Base-by-base conservation (phyloP, 306 rosid genomes). In the Hippophae rhamnoides region DNA sequence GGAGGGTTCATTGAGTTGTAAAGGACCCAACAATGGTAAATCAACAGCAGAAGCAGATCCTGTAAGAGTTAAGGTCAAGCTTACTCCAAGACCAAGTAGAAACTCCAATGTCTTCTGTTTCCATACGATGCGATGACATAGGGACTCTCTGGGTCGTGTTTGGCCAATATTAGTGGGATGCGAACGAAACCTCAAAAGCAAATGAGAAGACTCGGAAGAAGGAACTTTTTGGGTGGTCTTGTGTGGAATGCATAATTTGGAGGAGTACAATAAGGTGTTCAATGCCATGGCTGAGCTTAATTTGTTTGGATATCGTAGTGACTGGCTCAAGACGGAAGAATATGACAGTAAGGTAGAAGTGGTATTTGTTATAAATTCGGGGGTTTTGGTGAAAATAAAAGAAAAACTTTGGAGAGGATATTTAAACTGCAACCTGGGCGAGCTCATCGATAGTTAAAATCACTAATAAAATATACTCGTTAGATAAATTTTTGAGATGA, bases 1-100 rank as follows among this genome's bases (percentile, higher is more conserved):
- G 61, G 81, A 31, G 46, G 99, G 99, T 75, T 88, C 99, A 7
- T 69, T 71, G 43, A 87, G 74, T 41, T 79, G 80, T 23, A 84
- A 54, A 54, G 76, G 55, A 62, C 68, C 72, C 73, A 72, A 40
- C 7, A 55, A 60, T 5, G 67, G 79, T 43, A 84, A 68, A 67
- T 75, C 80, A 23, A 76, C 65, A 51, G 80, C 80, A 13, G 82
- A 76, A 66, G 83, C 81, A 8, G 86, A 75, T 45, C 78, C 94
- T 10, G 38, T 31, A 2, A 31, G 38, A 31, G 38, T 69, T 43
- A 88, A 60, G 10, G 82, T 66, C 57, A 79, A 41, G 47, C 88
- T 79, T 13, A 71, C 70, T 55, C 88, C 86, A 11, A 31, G 38
- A 31, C 38, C 38, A 31, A 81, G 43, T 7, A 86, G n/a, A 75